phyloP scores from a whole-genome alignment of 2,329 filamentous ascomycete genomes.

The Colletotrichum destructivum region DNA sequence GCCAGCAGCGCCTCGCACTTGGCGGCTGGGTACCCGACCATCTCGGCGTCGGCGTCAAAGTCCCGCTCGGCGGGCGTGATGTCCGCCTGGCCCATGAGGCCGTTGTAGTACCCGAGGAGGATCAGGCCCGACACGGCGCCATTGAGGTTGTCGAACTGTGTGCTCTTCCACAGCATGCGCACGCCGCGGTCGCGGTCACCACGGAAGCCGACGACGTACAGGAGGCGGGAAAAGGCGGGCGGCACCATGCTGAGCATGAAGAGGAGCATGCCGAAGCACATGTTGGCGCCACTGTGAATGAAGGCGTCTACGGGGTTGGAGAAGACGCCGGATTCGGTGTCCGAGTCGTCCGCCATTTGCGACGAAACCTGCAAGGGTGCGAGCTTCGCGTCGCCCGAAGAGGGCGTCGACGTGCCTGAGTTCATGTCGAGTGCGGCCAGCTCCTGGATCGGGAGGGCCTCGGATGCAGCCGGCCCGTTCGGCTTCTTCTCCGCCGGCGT shows the following conservation, averaged over 20 bases:
- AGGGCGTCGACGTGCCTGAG: constrained; percentile 33
- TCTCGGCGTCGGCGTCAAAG: constrained; percentile 66
- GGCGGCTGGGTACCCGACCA: constrained; percentile 80
- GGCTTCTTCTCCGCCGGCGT: constrained; percentile 64
- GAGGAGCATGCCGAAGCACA: constrained; percentile 90
- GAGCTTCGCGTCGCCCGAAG: constrained; percentile 26
- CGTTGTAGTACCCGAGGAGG: constrained; percentile 90
- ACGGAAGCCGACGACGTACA: constrained; percentile 91
- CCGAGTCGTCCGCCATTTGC: constrained; percentile 29
- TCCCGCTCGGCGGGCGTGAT: constrained; percentile 80
- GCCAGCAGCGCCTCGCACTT: constrained; percentile 77
- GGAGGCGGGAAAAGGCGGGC: constrained; percentile 87
- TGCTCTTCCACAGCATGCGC: constrained; percentile 90
- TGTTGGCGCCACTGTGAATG: constrained; percentile 88
- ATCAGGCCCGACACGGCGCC: constrained; percentile 90
- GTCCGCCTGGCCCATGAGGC: constrained; percentile 87
- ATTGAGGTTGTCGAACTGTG: constrained; percentile 88
- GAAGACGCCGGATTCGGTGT: constrained; percentile 61
- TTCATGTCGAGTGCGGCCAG: constrained; percentile 35
- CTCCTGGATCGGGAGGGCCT: constrained; percentile 19
- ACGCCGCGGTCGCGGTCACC: constrained; percentile 89
- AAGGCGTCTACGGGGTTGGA: constrained; percentile 87
- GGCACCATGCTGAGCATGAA: constrained; percentile 94
- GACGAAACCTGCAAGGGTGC: constrained; percentile 37
- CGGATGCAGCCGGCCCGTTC: constrained; percentile 44